A percentile compares a stretch with the other conserved stretches of the same genome.
Conservation (phyloP, 2,329 filamentous ascomycete genomes). For the Phyllosticta capitalensis region DNA sequence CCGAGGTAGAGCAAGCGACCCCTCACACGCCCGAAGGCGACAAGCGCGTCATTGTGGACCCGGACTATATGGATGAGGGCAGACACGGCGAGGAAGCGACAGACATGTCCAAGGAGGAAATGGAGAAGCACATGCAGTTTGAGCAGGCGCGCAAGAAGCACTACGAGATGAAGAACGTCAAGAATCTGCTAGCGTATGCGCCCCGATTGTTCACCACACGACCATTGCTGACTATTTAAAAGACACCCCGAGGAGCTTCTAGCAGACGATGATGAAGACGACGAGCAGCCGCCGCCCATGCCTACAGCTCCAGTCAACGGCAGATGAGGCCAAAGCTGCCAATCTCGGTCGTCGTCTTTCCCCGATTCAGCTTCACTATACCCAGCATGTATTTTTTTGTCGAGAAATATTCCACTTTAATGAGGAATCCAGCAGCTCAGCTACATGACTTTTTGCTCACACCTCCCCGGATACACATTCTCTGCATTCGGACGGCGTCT, state of each 20-base stretch:
- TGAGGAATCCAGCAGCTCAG: not conserved
- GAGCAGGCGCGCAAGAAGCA: constrained; percentile 89
- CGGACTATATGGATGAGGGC: constrained; percentile 32
- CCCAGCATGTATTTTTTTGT: constrained; percentile 8
- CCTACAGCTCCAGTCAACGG: constrained; percentile 2
- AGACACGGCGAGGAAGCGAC: constrained; percentile 52
- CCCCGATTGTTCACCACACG: not conserved
- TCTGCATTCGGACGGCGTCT: not conserved
- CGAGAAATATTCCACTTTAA: not conserved
- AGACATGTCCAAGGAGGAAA: constrained; percentile 54
- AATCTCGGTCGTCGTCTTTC: not conserved
- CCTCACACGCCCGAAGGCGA: constrained; percentile 38
- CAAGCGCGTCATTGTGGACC: constrained; percentile 75
- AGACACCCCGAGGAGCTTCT: constrained; percentile 32
- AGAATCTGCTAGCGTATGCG: constrained; percentile 64
- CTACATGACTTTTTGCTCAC: not conserved
- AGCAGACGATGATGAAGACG: constrained; percentile 33
- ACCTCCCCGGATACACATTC: not conserved
- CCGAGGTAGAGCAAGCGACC: constrained; percentile 47
- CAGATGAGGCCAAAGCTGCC: not conserved
- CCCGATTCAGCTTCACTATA: constrained; percentile 10
- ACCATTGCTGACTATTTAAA: constrained; percentile 16
- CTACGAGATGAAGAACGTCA: constrained; percentile 97
- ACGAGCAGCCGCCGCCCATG: constrained; percentile 12
- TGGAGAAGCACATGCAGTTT: constrained; percentile 85